Base-by-base conservation (phyloP, 129 eudicot species). In the Chrysanthemum lavandulifolium region DNA sequence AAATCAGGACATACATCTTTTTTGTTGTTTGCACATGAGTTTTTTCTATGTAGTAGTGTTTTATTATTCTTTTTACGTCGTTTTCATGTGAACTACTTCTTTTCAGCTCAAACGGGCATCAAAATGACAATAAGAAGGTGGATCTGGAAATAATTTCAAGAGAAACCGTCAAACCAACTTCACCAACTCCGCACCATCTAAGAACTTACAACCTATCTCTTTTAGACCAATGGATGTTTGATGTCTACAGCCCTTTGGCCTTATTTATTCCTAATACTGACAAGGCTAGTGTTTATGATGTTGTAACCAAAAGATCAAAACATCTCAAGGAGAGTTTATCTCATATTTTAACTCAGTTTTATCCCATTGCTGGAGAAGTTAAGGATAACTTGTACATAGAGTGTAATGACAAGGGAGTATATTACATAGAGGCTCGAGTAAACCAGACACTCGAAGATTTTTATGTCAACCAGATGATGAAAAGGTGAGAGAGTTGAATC, bases 361-460 rank as follows among this genome's bases (percentile, higher is more conserved):
- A 79, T 45, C 74, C 75, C 2, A 9, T 79, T 61, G 75, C 83
- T 0, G 79, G 78, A 29, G 51, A 77, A 58, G 19, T 79, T 77
- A 29, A 55, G 13, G 75, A 59, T 27, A 47, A 29, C 2, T 56
- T 53, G 9, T 31, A 21, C 6, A 67, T 73, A 1, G 71, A 61
- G 4, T 79, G 83, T 50, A 73, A 73, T 10, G 83, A 79, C 51
- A 73, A 73, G n/a, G 83, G 79, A 16, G 53, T 73, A 14, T 25
- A 59, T 69, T 79, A 58, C 45, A 23, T 11, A 0, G 69, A 72
- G 67, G 79, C 78, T 48, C 45, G 59, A 47, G 61, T 47, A 2
- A 12, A 48, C 40, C 10, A 67, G n/a, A 67, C 57, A 11, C 40
- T 67, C 0, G 0, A 67, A 67, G 56, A 67, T 4, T 80, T 80